Conservation (phyloP, 2,329 filamentous ascomycete genomes). For the Claviceps spartinae region DNA sequence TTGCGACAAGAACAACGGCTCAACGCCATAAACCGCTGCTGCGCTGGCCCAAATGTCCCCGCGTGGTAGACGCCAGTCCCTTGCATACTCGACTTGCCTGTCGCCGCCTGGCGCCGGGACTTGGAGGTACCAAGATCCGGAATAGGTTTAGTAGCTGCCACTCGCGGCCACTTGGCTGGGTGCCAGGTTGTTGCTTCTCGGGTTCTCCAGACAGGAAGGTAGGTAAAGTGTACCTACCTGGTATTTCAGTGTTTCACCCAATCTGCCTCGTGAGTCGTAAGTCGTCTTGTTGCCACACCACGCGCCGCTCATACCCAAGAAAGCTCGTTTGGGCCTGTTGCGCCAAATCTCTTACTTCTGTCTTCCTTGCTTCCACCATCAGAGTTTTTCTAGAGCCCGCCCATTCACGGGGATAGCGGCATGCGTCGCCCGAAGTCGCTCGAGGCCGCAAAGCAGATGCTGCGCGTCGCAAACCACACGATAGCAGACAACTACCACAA, state of each 20-base stretch:
- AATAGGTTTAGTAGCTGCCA: not conserved
- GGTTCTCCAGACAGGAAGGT: no score
- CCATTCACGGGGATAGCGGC: not conserved
- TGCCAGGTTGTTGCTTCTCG: no score
- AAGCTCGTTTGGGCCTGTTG: not conserved
- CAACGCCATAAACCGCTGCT: no score
- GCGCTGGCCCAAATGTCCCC: not conserved
- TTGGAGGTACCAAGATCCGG: not conserved
- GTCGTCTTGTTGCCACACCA: no score
- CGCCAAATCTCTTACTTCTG: not conserved
- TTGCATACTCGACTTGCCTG: not conserved
- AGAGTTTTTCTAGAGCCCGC: no score
- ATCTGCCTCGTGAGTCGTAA: no score
- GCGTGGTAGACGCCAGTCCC: not conserved
- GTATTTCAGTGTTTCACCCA: no score
- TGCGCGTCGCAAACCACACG: not conserved
- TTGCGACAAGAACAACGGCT: not conserved
- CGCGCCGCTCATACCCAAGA: no score
- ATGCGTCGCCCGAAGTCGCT: not conserved
- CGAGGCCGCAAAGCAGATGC: not conserved
- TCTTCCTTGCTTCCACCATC: not conserved
- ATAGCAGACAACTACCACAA: not conserved
- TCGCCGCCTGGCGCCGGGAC: not conserved
- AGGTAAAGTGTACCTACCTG: no score
- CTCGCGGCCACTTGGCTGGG: no score